Base-by-base conservation (phyloP, 495 filamentous ascomycete genomes). In the Terfezia claveryi region DNA sequence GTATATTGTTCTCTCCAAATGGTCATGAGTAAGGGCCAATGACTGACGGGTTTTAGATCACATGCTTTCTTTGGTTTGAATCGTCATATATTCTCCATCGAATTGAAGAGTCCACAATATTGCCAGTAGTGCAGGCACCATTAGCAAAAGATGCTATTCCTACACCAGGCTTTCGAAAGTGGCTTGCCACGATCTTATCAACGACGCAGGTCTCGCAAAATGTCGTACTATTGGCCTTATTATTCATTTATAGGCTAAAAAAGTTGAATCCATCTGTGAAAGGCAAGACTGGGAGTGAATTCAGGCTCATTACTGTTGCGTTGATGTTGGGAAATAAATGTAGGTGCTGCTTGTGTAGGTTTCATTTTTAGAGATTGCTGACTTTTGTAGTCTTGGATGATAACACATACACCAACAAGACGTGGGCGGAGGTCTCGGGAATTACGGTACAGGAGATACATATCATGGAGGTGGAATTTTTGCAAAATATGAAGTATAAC, bases 371-470 rank as follows among this genome's bases (percentile, higher is more conserved):
- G 56, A 60, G 38, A 61, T 32, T 1, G 7, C 27, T 32, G 27
- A 32, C 27, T 32, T 32, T 7, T 32, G 49, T 14, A 56, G 83
- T 94, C 63, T 71, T 99, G 59, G 92, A 99, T 65, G 92, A 99
- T 64, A 99, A 96, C 67, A 96, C 92, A 2, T 99, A 96, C 69
- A 96, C 92, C 53, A 99, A 99, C 73, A 94, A 96, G 73, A 96
- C 92, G 1, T 99, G 92, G 92, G 91, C 92, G 12, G 92, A 99
- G 61, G 92, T 99, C 49, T 95, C 92, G 23, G 82, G 85, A 16
- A 94, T 99, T 56, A 82, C 83, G 4, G 92, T 96, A 11, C 79
- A 79, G 54, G 92, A 99, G 68, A 93, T 99, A 46, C 92, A 99
- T 64, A 80, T 95, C 41, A 99, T 99, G 92, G 92, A 99, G 66